Base-by-base conservation (phyloP, 1,139 yeast genomes). In the Candida albicans region DNA sequence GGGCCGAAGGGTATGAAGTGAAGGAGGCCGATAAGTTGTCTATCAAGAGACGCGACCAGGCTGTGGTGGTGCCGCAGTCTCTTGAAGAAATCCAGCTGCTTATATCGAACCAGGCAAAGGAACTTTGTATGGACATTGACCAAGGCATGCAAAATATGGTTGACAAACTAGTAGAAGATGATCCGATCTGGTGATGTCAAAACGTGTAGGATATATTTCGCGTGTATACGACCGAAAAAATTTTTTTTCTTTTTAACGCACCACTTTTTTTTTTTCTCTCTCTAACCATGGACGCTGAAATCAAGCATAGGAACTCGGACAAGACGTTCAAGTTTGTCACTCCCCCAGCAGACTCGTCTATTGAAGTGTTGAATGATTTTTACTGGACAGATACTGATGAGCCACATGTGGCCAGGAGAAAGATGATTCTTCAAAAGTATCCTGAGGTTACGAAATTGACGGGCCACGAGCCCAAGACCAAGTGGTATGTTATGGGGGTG, bases 381-480 rank as follows among this genome's bases (percentile, higher is more conserved):
- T 86, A 84, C 65, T 87, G 96, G 93, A 88, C 96, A 1, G 78
- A 79, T 44, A 87, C 81, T 42, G 75, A 75, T 37, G 96, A 90
- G 59, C 96, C 96, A 2, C 97, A 90, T 59, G 79, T 84, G 4
- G 59, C 75, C 2, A 73, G 97, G 51, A 74, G 97, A 49, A 84
- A 83, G 63, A 75, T 73, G 49, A 90, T 90, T 49, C 68, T 90
- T 54, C 76, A 79, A 53, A 81, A 79, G 41, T 80, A 90, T 56
- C 97, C 97, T 0, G 84, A 89, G 51, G 87, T 89, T 24, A 74
- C 83, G 31, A 86, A 85, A 58, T 75, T 90, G 28, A 84, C 88
- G 33, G 97, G 97, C 2, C 87, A 82, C 50, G 97, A 90, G 63
- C 95, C 96, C 0, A 64, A 75, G 45, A 90, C 97, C 5, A 89